Base-by-base conservation (phyloP, 1,284 basidiomycete genomes). In the Meripilus lineatus region DNA sequence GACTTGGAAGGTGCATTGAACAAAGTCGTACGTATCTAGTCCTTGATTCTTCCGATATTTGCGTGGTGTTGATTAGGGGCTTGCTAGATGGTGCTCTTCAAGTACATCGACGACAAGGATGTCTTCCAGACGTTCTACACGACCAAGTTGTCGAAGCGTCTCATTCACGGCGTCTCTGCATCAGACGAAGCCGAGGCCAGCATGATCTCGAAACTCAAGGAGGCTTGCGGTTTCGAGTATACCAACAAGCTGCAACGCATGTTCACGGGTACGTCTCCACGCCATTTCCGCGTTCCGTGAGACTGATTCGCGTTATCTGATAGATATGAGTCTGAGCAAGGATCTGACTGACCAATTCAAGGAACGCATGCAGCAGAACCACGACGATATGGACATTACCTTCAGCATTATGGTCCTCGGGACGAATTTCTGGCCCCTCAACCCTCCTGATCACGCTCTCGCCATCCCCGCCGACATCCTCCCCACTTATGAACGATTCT, bases 51-150 rank as follows among this genome's bases (percentile, higher is more conserved):
- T n/a, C n/a, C n/a, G n/a, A n/a, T n/a, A n/a, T n/a, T n/a, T n/a
- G n/a, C n/a, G n/a, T n/a, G n/a, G n/a, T n/a, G n/a, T n/a, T n/a
- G n/a, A n/a, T n/a, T n/a, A n/a, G n/a, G n/a, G n/a, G n/a, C n/a
- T 25, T 42, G 2, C 21, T 28, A 95, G 93, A 97, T 98, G 95
- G 76, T 94, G 34, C 74, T 99, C 40, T 99, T 99, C 86, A 97
- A 97, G 68, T 99, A 97, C 65, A 87, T 99, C 55, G 93, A 97
- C 65, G 96, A 99, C 72, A 97, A 97, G 74, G 96, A 99, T 59
- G 93, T 99, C 10, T 99, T 99, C 84, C 95, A 98, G 64, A 93
- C 91, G 36, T 99, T 97, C 76, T 99, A 99, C 72, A 90, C 90
- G 35, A 97, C 93, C 57, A 95, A 95, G 70, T 74, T 99, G 17